Conservation (phyloP, 768 basidiomycete genomes). For the Leccinum variicolor region DNA sequence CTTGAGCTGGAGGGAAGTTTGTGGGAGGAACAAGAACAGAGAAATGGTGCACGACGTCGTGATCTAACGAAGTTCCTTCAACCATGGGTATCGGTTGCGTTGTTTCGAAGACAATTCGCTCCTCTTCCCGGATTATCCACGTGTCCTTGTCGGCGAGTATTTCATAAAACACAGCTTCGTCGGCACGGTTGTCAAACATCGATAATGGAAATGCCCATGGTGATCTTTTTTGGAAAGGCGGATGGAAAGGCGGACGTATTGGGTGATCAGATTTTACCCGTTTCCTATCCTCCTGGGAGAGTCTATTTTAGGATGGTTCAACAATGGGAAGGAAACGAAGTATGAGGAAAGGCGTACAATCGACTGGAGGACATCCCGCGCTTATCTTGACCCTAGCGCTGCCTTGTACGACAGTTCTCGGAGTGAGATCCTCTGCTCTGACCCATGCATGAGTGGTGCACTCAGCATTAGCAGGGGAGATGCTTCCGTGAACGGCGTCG, state of each 20-base stretch:
- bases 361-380: constrained; percentile 8
- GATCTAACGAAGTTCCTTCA: neutral
- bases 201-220: neutral
- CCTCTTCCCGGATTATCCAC: constrained; percentile 20
- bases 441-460: constrained; percentile 16
- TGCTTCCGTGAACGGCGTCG: neutral
- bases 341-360: constrained; percentile 5
- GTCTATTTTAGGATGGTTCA: neutral
- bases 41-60: constrained; percentile 10
- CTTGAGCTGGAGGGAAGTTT: constrained; percentile 16
- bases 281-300: constrained; percentile 1
- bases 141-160: constrained; percentile 6
- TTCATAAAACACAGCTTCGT: neutral
- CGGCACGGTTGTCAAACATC: neutral
- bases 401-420: constrained; percentile 8
- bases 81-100: neutral
- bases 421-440: constrained; percentile 18
- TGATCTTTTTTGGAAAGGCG: neutral
- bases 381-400: constrained; percentile 16
- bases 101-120: constrained; percentile 15
- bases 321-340: neutral
- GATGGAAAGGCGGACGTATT: neutral
- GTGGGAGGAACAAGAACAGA: constrained; percentile 19
- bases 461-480: neutral
- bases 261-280: neutral